These are phyloP conservation scores for Lippia alba DNA, from an alignment of 305 asterid genomes.

Conservation along the genomic window DNA sequence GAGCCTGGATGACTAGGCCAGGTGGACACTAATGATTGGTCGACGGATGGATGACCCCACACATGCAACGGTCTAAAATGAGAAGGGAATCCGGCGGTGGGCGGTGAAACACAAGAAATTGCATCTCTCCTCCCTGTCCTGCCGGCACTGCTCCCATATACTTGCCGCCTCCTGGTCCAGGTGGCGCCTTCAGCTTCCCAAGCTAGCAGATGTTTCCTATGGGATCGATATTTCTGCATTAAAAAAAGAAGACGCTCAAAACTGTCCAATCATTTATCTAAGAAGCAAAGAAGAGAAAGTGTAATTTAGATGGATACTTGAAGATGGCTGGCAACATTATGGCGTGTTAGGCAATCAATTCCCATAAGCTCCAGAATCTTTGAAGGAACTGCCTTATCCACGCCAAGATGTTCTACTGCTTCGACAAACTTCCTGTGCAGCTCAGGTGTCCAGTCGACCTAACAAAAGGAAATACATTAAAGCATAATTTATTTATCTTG, in stretches of 20 bases:
- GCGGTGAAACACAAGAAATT: conserved; percentile 67
- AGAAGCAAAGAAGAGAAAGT: conserved; percentile 4
- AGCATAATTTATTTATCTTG: conserved; percentile 32
- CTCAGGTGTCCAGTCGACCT: conserved; percentile 98
- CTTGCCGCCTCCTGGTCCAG: conserved; percentile 68
- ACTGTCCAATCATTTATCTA: not conserved
- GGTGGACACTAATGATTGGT: no score
- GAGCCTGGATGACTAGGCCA: no score
- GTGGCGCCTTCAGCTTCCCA: conserved; percentile 74
- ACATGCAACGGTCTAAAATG: conserved; percentile 78
- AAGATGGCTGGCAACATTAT: conserved; percentile 94
- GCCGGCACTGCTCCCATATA: conserved; percentile 44
- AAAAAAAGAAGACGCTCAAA: conserved; percentile 3
- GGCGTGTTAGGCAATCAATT: conserved; percentile 89
- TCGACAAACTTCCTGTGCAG: conserved; percentile 84
- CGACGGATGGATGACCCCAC: conserved; percentile 75
- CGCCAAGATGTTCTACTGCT: conserved; percentile 93
- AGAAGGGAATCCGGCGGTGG: conserved; percentile 74
- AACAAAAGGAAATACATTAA: not conserved
- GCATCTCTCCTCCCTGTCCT: conserved; percentile 56
- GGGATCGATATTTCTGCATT: conserved; percentile 81
- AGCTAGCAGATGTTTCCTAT: conserved; percentile 69
- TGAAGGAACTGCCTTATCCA: conserved; percentile 95
- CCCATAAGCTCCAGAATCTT: conserved; percentile 93
- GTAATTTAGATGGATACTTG: conserved; percentile 52